A percentile compares a stretch with the other conserved stretches of the same genome.
Conservation (phyloP, 1,139 yeast species). For the Protomyces inouyei region DNA sequence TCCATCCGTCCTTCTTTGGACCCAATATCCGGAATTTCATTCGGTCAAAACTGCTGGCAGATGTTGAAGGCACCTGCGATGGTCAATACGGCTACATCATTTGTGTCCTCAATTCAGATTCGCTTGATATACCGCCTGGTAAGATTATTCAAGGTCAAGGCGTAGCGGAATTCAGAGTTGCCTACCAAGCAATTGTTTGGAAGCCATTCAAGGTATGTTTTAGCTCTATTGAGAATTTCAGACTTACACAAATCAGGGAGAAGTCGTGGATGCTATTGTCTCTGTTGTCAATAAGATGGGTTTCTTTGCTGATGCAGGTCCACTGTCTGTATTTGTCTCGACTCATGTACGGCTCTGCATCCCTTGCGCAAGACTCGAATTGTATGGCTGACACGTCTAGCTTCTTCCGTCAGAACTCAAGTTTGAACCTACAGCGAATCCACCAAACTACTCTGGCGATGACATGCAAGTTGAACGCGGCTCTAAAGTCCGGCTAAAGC, state of each 20-base stretch:
- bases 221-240: background rate
- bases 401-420: slow-evolving; percentile 91
- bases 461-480: slow-evolving; percentile 95
- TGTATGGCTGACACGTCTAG: slow-evolving; percentile 32
- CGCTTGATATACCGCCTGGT: slow-evolving; percentile 93
- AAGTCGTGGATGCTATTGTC: slow-evolving; percentile 94
- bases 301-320: slow-evolving; percentile 97
- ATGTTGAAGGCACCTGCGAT: slow-evolving; percentile 97
- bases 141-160: slow-evolving; percentile 85
- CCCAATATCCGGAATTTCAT: slow-evolving; percentile 95
- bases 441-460: slow-evolving; percentile 96
- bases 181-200: slow-evolving; percentile 96
- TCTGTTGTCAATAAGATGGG: slow-evolving; percentile 95
- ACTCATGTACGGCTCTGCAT: slow-evolving; percentile 51
- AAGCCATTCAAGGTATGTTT: slow-evolving; percentile 72
- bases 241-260: slow-evolving; percentile 49
- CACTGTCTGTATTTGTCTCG: slow-evolving; percentile 87
- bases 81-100: slow-evolving; percentile 98
- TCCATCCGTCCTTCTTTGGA: slow-evolving; percentile 96
- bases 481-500: slow-evolving; percentile 84
- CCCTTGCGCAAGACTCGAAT: too few relatives aligned
- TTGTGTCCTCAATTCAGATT: slow-evolving; percentile 91
- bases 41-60: slow-evolving; percentile 81
- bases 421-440: slow-evolving; percentile 91
- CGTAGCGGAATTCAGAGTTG: slow-evolving; percentile 93